Conservation (phyloP, 768 basidiomycete species). For the Symmetrospora coprosmae region DNA sequence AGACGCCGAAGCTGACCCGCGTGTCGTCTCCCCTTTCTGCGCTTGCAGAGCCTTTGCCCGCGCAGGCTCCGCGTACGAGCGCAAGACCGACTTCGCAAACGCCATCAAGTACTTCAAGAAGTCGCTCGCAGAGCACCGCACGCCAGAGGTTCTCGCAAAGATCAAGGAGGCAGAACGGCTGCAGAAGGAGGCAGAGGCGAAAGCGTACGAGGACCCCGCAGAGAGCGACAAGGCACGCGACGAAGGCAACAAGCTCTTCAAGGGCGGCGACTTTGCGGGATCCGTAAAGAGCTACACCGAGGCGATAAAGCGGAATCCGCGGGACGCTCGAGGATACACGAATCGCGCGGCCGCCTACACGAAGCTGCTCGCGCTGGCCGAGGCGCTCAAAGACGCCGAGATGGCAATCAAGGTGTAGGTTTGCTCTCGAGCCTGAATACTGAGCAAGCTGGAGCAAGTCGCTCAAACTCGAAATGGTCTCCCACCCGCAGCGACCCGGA, state of each 20-base stretch:
- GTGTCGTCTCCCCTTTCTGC: not conserved
- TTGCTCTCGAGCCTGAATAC: slow-evolving; percentile 18
- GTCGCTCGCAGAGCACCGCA: slow-evolving; percentile 89
- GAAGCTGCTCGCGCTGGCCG: slow-evolving; percentile 81
- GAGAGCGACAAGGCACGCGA: slow-evolving; percentile 69
- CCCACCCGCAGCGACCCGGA: slow-evolving; percentile 41
- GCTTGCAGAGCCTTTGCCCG: slow-evolving; percentile 58
- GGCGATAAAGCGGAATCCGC: slow-evolving; percentile 87
- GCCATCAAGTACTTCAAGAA: slow-evolving; percentile 89
- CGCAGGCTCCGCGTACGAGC: slow-evolving; percentile 66
- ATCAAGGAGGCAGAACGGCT: slow-evolving; percentile 62
- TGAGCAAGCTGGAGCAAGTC: not conserved
- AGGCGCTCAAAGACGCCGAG: slow-evolving; percentile 90
- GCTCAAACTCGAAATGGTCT: not conserved
- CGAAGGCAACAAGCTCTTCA: slow-evolving; percentile 84
- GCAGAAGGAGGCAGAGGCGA: slow-evolving; percentile 60
- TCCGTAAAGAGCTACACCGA: slow-evolving; percentile 88
- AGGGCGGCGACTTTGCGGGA: slow-evolving; percentile 73
- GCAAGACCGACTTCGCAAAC: slow-evolving; percentile 56
- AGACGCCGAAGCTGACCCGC: slow-evolving; percentile 15
- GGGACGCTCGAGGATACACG: slow-evolving; percentile 83
- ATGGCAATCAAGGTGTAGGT: slow-evolving; percentile 85
- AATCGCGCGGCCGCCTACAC: slow-evolving; percentile 97
- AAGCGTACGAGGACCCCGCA: slow-evolving; percentile 75
- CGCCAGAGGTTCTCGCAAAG: slow-evolving; percentile 78